Conservation (phyloP, 2,329 filamentous ascomycete species). For the Phoma sp. region DNA sequence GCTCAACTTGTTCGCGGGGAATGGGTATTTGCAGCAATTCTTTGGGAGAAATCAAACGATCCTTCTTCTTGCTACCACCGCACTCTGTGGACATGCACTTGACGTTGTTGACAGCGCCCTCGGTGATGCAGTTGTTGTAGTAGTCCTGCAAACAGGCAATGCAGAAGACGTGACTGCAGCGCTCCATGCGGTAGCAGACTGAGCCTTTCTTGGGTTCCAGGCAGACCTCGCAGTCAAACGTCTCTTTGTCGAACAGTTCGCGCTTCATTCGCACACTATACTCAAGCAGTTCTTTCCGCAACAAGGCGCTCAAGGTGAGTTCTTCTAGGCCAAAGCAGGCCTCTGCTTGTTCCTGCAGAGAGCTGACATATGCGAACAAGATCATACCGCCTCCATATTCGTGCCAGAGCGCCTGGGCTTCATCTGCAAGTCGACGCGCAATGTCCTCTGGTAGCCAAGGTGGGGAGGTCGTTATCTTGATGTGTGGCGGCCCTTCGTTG, state of each 20-base stretch:
- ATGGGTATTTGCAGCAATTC: constrained; percentile 68
- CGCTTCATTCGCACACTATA: constrained; percentile 77
- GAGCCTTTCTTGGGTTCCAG: constrained; percentile 89
- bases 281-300: constrained; percentile 75
- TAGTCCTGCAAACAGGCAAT: constrained; percentile 85
- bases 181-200: constrained; percentile 78
- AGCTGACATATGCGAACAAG: constrained; percentile 65
- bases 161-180: constrained; percentile 93
- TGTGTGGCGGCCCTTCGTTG: constrained; percentile 55
- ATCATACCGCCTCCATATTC: constrained; percentile 64
- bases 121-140: constrained; percentile 84
- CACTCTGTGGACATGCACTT: constrained; percentile 83
- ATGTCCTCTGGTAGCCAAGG: constrained; percentile 59
- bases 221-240: constrained; percentile 87
- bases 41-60: constrained; percentile 75
- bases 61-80: constrained; percentile 56
- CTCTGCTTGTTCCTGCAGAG: constrained; percentile 64
- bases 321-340: constrained; percentile 58
- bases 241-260: constrained; percentile 78
- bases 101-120: constrained; percentile 80
- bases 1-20: constrained; percentile 71
- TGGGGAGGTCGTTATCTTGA: constrained; percentile 57
- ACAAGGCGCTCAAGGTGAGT: constrained; percentile 54
- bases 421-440: constrained; percentile 53
- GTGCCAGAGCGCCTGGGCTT: constrained; percentile 62